Conservation (phyloP, 2,329 filamentous ascomycete genomes). For the Lasiodiplodia theobromae region DNA sequence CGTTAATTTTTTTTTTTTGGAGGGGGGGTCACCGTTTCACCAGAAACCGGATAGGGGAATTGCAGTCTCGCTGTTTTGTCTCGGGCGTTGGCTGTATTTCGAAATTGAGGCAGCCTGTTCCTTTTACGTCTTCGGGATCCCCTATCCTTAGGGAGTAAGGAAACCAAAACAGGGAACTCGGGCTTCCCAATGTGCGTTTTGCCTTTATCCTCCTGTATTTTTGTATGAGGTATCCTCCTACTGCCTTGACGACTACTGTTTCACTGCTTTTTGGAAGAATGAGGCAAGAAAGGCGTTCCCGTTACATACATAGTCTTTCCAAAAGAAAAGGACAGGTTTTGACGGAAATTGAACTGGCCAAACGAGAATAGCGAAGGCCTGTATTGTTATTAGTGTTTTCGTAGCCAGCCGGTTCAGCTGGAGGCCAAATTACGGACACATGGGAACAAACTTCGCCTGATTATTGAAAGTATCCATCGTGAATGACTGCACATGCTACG, state of each 20-base stretch:
- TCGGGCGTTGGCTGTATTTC: not conserved
- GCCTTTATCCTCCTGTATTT: not conserved
- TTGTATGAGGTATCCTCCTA: constrained; percentile 3
- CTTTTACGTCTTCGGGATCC: not conserved
- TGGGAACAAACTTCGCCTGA: not conserved
- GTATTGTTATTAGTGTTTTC: not conserved
- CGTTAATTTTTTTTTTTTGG: not conserved
- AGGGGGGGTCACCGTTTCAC: not conserved
- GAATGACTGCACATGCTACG: too few species aligned
- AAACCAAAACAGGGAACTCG: not conserved
- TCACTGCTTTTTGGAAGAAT: not conserved
- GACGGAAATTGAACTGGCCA: not conserved
- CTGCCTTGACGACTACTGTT: not conserved
- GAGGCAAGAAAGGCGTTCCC: constrained; percentile 18
- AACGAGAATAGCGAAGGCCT: not conserved
- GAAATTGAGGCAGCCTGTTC: not conserved
- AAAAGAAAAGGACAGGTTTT: not conserved
- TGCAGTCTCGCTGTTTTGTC: not conserved
- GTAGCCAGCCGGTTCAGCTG: not conserved
- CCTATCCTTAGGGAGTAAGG: not conserved
- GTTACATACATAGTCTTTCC: not conserved
- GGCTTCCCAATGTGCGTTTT: not conserved
- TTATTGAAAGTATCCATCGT: too few species aligned
- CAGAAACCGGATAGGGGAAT: not conserved
- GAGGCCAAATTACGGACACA: not conserved